A percentile compares a stretch with the other conserved stretches of the same genome.
Conservation (phyloP, 306 rosid species). For the Quercus alba region DNA sequence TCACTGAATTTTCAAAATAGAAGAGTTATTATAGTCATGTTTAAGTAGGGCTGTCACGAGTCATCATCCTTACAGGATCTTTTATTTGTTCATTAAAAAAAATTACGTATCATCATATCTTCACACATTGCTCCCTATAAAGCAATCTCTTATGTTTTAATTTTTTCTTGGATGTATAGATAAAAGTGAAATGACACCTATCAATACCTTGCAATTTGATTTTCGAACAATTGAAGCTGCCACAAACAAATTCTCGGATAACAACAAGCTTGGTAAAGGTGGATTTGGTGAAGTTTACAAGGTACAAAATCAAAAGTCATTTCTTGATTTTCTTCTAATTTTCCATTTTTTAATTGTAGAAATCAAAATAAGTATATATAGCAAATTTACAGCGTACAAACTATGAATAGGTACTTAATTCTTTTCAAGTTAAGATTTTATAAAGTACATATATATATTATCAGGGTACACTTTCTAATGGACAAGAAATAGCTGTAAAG, state of each 20-base stretch:
- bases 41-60: too few species aligned
- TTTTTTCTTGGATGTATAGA: neutral
- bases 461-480: too few species aligned
- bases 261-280: slow-evolving; percentile 27
- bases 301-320: neutral
- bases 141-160: neutral
- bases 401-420: neutral
- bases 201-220: slow-evolving; percentile 14
- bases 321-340: neutral
- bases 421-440: neutral
- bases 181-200: neutral
- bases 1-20: too few species aligned
- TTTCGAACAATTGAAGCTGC: slow-evolving; percentile 20
- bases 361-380: neutral
- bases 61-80: too few species aligned
- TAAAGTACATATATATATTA: too few species aligned
- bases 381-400: neutral
- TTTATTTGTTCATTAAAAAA: too few species aligned
- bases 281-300: slow-evolving; percentile 31
- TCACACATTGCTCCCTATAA: neutral
- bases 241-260: slow-evolving; percentile 19
- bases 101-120: neutral
- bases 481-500: too few species aligned
- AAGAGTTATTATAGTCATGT: too few species aligned
- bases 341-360: too few species aligned